These are phyloP conservation scores for Rhododendron vialii DNA, from an alignment of 148 eudicot genomes.

Conservation along the genomic window DNA sequence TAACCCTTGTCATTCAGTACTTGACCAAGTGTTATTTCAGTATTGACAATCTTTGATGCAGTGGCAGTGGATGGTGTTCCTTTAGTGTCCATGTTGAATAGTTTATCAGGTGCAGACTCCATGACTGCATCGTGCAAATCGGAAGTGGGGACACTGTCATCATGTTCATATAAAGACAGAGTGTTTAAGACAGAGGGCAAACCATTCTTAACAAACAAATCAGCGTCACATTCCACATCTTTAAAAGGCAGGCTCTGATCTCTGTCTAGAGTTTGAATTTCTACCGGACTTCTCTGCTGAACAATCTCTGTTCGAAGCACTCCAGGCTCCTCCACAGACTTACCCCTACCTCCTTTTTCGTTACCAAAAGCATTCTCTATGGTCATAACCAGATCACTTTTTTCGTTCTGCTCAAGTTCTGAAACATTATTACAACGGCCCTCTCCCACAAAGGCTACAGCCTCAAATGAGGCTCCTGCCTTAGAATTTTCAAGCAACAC, in stretches of 20 bases:
- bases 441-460: constrained; percentile 15
- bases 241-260: constrained; percentile 15
- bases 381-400: constrained; percentile 12
- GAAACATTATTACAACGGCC: constrained; percentile 19
- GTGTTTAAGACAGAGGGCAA: constrained; percentile 17
- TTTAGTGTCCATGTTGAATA: constrained; percentile 20
- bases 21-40: constrained; percentile 14
- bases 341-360: constrained; percentile 19
- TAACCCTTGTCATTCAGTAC: constrained; percentile 17
- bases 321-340: constrained; percentile 15
- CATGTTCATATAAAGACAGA: constrained; percentile 19
- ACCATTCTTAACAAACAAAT: constrained; percentile 18
- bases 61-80: constrained; percentile 16
- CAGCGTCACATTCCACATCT: constrained; percentile 21
- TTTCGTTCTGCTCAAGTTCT: constrained; percentile 22
- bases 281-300: constrained; percentile 1
- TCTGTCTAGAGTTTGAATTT: constrained; percentile 5
- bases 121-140: constrained; percentile 17
- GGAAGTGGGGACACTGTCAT: constrained; percentile 17
- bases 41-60: constrained; percentile 13
- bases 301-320: constrained; percentile 12
- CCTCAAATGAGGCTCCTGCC: constrained; percentile 11
- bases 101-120: constrained; percentile 15
- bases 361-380: constrained; percentile 11
- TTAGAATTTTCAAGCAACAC: constrained; percentile 9